A percentile compares a stretch with the other conserved stretches of the same genome.
Evolutionary conservation across 768 basidiomycete species (phyloP).

Genomic region (Porphyrellus cyaneotinctus): DNA sequence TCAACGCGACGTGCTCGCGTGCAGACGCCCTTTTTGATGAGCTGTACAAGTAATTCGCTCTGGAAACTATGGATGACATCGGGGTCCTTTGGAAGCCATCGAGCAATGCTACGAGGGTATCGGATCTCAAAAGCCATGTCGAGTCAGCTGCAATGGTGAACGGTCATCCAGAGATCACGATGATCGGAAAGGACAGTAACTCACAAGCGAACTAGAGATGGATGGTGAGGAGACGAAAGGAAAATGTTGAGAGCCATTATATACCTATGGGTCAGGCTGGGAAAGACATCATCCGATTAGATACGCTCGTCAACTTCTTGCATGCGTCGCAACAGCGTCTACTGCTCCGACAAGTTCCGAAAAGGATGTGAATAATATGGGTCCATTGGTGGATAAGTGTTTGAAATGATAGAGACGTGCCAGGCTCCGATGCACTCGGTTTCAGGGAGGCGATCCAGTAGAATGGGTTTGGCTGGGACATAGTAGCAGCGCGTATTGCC

Average conservation of each 20-base stretch:
- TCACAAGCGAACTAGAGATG: not conserved
- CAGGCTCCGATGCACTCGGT: too few relatives aligned
- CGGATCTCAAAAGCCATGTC: constrained; percentile 14
- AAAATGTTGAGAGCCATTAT: not conserved
- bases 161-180: not conserved
- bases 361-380: too few relatives aligned
- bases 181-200: not conserved
- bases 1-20: constrained; percentile 6
- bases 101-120: constrained; percentile 20
- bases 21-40: constrained; percentile 18
- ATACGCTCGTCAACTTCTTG: too few relatives aligned
- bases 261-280: not conserved
- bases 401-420: too few relatives aligned
- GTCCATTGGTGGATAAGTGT: too few relatives aligned
- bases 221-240: not conserved
- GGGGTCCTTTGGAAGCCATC: too few relatives aligned
- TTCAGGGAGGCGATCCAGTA: too few relatives aligned
- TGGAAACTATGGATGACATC: not conserved
- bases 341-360: too few relatives aligned
- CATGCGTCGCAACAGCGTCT: too few relatives aligned
- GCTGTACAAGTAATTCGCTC: constrained; percentile 27
- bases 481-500: too few relatives aligned
- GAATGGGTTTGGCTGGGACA: too few relatives aligned
- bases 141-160: not conserved
- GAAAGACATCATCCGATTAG: too few relatives aligned